phyloP scores from a whole-genome alignment of 306 rosid species.

The Cicer arietinum region DNA sequence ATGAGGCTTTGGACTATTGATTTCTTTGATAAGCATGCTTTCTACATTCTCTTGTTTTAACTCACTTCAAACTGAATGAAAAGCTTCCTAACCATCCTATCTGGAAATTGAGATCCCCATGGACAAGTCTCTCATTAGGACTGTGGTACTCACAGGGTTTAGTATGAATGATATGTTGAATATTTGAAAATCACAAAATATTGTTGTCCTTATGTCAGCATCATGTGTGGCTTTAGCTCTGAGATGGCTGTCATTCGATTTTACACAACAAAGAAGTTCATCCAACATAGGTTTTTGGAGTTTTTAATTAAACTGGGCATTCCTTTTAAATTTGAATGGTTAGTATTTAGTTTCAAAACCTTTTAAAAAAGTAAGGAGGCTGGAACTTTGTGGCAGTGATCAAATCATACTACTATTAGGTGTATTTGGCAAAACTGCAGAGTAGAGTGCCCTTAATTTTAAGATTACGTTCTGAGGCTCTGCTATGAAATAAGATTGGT shows the following conservation, averaged over 20 bases:
- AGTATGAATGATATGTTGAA: not conserved
- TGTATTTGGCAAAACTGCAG: not conserved
- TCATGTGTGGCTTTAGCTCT: not conserved
- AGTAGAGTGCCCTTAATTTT: not conserved
- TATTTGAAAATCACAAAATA: not conserved
- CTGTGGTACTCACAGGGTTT: not conserved
- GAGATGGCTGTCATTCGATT: constrained; percentile 10
- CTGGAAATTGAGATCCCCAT: not conserved
- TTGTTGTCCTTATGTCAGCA: not conserved
- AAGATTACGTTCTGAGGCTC: constrained; percentile 6
- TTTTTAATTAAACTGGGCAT: not conserved
- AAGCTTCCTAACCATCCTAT: not conserved
- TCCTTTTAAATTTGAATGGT: constrained; percentile 11
- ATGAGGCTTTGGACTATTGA: not conserved
- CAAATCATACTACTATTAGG: not conserved
- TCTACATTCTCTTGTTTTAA: not conserved
- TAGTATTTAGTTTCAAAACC: not conserved
- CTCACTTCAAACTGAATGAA: not conserved
- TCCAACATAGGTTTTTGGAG: not conserved
- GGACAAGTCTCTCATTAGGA: not conserved
- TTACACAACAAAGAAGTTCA: constrained; percentile 19
- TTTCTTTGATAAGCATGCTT: not conserved
- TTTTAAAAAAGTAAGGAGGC: not conserved
- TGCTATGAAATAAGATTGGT: constrained; percentile 1
- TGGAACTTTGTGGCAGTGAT: not conserved